phyloP scores from a whole-genome alignment of 805 yeast genomes.

The Cyberlindnera meyerae region DNA sequence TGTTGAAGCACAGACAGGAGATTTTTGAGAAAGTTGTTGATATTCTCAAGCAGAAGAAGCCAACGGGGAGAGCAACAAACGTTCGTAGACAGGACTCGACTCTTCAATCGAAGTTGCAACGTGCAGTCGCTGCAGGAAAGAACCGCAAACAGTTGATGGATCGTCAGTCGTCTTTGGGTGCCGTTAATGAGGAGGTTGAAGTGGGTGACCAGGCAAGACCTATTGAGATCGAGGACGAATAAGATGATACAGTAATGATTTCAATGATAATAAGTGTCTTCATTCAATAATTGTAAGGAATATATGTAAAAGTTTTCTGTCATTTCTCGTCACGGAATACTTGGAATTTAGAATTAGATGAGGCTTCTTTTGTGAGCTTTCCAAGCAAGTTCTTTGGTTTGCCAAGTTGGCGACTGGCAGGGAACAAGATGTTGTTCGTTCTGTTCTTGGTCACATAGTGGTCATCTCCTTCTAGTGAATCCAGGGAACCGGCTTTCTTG shows the following conservation, averaged over 20 bases:
- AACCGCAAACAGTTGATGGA: conserved; percentile 7
- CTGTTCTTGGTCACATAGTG: conserved; percentile 1
- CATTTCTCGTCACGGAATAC: conserved; percentile 6
- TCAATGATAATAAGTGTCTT: too few relatives aligned
- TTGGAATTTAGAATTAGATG: not conserved
- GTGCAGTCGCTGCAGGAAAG: conserved; percentile 21
- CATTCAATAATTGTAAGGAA: not conserved
- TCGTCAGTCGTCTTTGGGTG: conserved; percentile 2
- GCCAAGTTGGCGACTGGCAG: too few relatives aligned
- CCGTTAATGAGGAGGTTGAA: conserved; percentile 2
- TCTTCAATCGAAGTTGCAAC: conserved; percentile 21
- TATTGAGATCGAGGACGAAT: too few relatives aligned
- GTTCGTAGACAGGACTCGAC: conserved; percentile 20
- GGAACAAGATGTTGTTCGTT: conserved; percentile 6
- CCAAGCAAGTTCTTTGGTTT: conserved; percentile 29
- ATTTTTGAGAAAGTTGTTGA: conserved; percentile 70
- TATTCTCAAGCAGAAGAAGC: too few relatives aligned
- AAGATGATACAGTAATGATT: too few relatives aligned
- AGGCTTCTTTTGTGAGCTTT: conserved; percentile 4
- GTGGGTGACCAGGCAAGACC: not conserved
- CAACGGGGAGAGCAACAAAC: too few relatives aligned
- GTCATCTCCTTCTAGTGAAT: conserved; percentile 4
- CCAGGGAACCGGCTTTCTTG: conserved; percentile 12
- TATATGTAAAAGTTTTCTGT: not conserved
- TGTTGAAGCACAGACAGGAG: conserved; percentile 51